Evolutionary conservation across 768 basidiomycete genomes (phyloP).

Genomic region (Tephrocybe sp.): DNA sequence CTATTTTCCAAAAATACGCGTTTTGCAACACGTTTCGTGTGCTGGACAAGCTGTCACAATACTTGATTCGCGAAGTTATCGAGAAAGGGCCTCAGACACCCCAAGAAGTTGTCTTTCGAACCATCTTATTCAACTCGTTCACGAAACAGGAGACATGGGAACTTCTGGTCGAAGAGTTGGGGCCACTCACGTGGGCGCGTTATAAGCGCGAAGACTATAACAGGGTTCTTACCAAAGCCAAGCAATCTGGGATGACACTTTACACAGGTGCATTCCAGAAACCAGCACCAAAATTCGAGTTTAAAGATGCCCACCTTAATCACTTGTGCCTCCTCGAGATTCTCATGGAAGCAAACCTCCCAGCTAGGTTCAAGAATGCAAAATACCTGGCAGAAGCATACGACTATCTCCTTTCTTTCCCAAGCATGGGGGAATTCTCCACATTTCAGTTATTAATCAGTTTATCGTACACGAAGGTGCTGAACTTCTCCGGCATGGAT

Average conservation of each 20-base stretch:
- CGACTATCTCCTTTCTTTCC: slow-evolving; percentile 55
- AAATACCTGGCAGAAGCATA: slow-evolving; percentile 61
- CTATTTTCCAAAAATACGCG: slow-evolving; percentile 48
- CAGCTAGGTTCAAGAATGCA: slow-evolving; percentile 44
- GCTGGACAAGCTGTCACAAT: slow-evolving; percentile 69
- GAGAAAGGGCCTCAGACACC: slow-evolving; percentile 60
- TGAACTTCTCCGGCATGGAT: slow-evolving; percentile 65
- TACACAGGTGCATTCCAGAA: slow-evolving; percentile 74
- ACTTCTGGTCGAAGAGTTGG: slow-evolving; percentile 47
- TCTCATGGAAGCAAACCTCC: slow-evolving; percentile 57
- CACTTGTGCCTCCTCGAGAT: slow-evolving; percentile 61
- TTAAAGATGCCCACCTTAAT: slow-evolving; percentile 46
- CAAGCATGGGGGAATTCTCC: slow-evolving; percentile 73
- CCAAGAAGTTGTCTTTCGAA: slow-evolving; percentile 66
- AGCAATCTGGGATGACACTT: slow-evolving; percentile 38
- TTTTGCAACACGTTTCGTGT: slow-evolving; percentile 80
- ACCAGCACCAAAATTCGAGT: slow-evolving; percentile 58
- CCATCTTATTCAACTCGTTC: slow-evolving; percentile 69
- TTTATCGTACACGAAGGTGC: slow-evolving; percentile 52
- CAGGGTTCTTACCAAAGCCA: slow-evolving; percentile 44
- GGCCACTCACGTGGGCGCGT: slow-evolving; percentile 57
- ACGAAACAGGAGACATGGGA: slow-evolving; percentile 75
- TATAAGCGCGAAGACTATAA: slow-evolving; percentile 55
- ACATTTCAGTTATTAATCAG: slow-evolving; percentile 66
- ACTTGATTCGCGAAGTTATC: slow-evolving; percentile 65